A percentile compares a stretch with the other conserved stretches of the same genome.
These are phyloP conservation scores for Ziziphus jujuba DNA, from an alignment of 306 rosid genomes.

Conservation along the genomic window DNA sequence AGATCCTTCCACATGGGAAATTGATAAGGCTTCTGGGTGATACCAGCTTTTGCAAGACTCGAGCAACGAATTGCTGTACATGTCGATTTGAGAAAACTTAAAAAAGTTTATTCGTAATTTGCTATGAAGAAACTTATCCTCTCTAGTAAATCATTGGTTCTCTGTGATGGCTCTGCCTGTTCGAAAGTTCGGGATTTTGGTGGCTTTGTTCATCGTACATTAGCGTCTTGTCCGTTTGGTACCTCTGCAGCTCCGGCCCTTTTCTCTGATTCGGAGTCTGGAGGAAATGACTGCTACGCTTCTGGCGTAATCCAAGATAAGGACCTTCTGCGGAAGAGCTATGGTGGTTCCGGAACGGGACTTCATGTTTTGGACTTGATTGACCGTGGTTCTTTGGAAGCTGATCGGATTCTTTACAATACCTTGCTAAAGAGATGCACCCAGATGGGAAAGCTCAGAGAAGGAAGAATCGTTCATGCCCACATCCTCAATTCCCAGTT, in stretches of 20 bases:
- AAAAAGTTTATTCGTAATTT: too few relatives aligned
- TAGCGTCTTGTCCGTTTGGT: neutral
- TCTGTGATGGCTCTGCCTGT: neutral
- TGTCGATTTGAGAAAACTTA: too few relatives aligned
- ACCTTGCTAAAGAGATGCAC: conserved; percentile 25
- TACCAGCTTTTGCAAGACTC: too few relatives aligned
- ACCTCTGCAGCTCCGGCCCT: conserved; percentile 10
- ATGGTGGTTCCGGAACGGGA: conserved; percentile 16
- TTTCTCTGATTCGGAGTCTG: conserved; percentile 10
- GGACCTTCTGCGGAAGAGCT: conserved; percentile 25
- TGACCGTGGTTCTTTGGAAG: conserved; percentile 14
- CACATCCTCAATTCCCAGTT: conserved; percentile 27
- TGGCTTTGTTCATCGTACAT: neutral
- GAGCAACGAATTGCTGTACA: too few relatives aligned
- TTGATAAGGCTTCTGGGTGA: too few relatives aligned
- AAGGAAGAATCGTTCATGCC: conserved; percentile 30
- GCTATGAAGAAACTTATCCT: conserved; percentile 4
- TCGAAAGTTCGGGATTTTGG: neutral
- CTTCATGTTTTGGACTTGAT: conserved; percentile 24
- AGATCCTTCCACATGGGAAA: too few relatives aligned
- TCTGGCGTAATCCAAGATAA: conserved; percentile 22
- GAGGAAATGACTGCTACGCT: conserved; percentile 16
- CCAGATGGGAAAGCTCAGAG: conserved; percentile 10
- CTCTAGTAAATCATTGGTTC: neutral
- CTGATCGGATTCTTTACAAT: conserved; percentile 15